phyloP scores from a whole-genome alignment of 2,329 filamentous ascomycete species.

The Rhytidhysteron rufulum region DNA sequence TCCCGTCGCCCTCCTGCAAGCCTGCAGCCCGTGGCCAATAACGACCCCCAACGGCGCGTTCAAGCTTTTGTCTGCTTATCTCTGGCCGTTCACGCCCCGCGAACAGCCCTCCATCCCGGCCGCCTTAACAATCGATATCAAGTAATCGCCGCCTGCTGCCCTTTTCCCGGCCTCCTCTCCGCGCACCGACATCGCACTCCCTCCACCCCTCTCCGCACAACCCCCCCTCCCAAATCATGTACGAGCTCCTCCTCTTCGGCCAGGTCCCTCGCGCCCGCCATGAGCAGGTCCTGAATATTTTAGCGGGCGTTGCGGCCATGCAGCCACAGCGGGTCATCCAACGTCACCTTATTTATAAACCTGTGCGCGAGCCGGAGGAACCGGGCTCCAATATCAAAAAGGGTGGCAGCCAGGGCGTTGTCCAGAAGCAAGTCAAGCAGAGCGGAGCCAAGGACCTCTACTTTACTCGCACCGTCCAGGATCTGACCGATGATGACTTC shows the following conservation, averaged over 20 bases:
- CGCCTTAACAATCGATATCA: conserved; percentile 1
- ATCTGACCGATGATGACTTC: conserved; percentile 36
- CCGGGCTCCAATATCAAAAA: conserved; percentile 32
- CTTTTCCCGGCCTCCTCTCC: no score
- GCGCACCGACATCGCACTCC: conserved; percentile 9
- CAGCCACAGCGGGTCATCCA: conserved; percentile 54
- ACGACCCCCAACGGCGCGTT: not conserved
- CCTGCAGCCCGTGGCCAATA: not conserved
- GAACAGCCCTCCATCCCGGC: not conserved
- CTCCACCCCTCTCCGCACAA: conserved; percentile 6
- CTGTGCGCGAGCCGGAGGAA: conserved; percentile 45
- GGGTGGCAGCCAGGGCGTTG: conserved; percentile 35
- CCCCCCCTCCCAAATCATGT: conserved; percentile 43
- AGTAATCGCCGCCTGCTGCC: not conserved
- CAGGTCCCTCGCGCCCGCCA: conserved; percentile 55
- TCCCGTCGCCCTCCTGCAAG: not conserved
- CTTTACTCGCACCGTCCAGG: conserved; percentile 50
- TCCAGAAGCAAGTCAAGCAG: conserved; percentile 23
- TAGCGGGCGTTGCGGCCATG: conserved; percentile 59
- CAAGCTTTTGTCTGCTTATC: conserved; percentile 3
- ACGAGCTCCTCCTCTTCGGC: conserved; percentile 60
- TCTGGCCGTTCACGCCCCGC: conserved; percentile 1
- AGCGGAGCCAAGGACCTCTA: conserved; percentile 46
- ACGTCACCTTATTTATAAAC: conserved; percentile 57
- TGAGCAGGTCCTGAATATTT: conserved; percentile 58